phyloP scores from a whole-genome alignment of 2,329 filamentous ascomycete genomes.

The Blastomyces parvus region DNA sequence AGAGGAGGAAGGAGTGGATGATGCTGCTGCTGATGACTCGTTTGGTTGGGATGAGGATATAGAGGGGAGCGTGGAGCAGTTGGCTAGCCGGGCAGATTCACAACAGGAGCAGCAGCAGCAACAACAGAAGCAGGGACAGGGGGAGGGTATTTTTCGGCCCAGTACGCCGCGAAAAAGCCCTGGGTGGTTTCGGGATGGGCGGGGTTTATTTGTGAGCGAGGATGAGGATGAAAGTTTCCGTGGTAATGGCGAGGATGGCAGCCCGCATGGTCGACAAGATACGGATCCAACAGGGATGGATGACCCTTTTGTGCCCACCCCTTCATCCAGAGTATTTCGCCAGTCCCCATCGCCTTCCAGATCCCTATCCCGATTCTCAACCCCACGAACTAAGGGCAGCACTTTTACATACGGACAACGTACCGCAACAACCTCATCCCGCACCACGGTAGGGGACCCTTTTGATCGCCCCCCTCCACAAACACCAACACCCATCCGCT shows the following conservation, averaged over 20 bases:
- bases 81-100: not conserved
- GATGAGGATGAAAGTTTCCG: not conserved
- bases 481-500: conserved; percentile 15
- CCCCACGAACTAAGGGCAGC: not conserved
- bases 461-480: conserved; percentile 14
- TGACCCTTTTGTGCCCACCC: not conserved
- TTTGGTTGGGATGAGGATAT: conserved; percentile 32
- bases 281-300: not conserved
- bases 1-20: conserved; percentile 18
- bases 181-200: conserved; percentile 2
- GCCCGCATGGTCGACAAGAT: not conserved
- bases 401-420: not conserved
- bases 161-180: not conserved
- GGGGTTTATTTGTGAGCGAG: not conserved
- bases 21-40: conserved; percentile 25
- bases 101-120: not conserved
- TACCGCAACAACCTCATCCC: not conserved
- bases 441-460: not conserved
- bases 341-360: not conserved
- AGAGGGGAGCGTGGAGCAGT: conserved; percentile 23
- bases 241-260: not conserved
- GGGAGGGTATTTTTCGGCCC: not conserved
- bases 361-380: not conserved
- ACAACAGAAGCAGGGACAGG: not conserved
- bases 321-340: not conserved